Base-by-base conservation (phyloP, 331 rosid genomes). In the Phaseolus coccineus region DNA sequence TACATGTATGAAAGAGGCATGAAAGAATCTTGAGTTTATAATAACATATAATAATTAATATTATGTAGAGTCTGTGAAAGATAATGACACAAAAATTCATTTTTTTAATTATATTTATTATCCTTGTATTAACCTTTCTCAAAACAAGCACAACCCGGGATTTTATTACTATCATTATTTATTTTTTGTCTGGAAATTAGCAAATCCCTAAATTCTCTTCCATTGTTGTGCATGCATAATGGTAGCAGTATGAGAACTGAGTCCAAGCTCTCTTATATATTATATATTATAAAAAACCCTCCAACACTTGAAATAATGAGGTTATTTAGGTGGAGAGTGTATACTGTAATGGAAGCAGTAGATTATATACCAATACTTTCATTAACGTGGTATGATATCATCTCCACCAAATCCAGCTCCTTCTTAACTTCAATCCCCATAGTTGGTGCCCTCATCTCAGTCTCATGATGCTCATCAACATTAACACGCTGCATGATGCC, bases 361-460 rank as follows among this genome's bases (percentile, higher is more conserved):
- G 3, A 15, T 46, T 12, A 46, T 46, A 46, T 12, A 46, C 4
- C 15, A 46, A 0, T 12, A 12, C 57, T 66, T 15, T 33, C 74
- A 40, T 87, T 83, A 52, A 83, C 86, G 40, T 83, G 91, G 51
- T 46, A 16, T 12, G 85, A 80, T 61, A 93, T 93, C 96, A 93
- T 89, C 89, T 95, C 93, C 87, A 88, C 90, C 86, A 95, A 91
- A 85, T 93, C 98, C 83, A 91, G 16, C 83, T 93, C 98, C 83
- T 87, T 82, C 88, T 90, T 90, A 78, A 82, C 91, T 59, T 86
- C 84, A 64, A 19, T 77, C 63, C 69, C 89, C 71, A n/a, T 63
- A 5, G 37, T 63, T 25, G 79, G 19, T 50, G 76, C 6, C 63
- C 67, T 52, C 66, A 79, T 70, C 63, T 75, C 72, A 19, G 16